Evolutionary conservation across 2,329 filamentous ascomycete genomes (phyloP), one percentile per base, ranked within the genome.

Genomic region (Seiridium unicorne): DNA sequence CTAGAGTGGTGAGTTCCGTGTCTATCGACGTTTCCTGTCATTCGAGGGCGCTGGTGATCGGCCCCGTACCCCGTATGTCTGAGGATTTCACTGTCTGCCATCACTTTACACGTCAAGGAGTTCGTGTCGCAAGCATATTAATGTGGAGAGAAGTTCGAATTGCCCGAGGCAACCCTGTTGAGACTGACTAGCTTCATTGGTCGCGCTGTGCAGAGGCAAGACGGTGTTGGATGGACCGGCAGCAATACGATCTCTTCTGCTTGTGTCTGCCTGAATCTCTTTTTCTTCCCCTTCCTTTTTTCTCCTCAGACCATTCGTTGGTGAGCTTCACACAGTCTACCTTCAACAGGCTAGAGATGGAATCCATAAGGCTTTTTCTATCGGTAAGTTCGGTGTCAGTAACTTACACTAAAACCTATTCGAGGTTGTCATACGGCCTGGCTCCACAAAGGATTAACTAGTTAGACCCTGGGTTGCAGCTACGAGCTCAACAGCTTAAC

Each of bases 41-140:
- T 26, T 26, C 18, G 18, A 26, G 46, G 46, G 11, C 26, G 46
- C 8, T 48, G 13, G 7, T 31, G 11, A n/a, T 48, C 8, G n/a
- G 8, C 46, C 6, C 7, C n/a, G 8, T 48, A 7, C 13, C 18
- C 46, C 46, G 38, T 42, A 42, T 42, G 38, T 42, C 38, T 42
- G 7, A 42, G 13, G 9, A 48, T 48, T 48, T n/a, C 13, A 7
- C 26, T n/a, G 46, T 31, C 46, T 48, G 46, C n/a, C 46, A 48
- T 48, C 46, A n/a, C 49, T 31, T 44, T 35, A 38, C 36, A 31
- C n/a, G 51, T 31, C 51, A 44, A 38, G 51, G 26, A 44, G 36
- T 38, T 55, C 51, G 51, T 55, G 51, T 55, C 26, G 38, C 51
- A 55, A 9, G 38, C 51, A 44, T 55, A 55, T 55, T 55, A 32